Evolutionary conservation across 495 filamentous ascomycete genomes (phyloP).

Genomic region (Rostrohypoxylon terebratum): DNA sequence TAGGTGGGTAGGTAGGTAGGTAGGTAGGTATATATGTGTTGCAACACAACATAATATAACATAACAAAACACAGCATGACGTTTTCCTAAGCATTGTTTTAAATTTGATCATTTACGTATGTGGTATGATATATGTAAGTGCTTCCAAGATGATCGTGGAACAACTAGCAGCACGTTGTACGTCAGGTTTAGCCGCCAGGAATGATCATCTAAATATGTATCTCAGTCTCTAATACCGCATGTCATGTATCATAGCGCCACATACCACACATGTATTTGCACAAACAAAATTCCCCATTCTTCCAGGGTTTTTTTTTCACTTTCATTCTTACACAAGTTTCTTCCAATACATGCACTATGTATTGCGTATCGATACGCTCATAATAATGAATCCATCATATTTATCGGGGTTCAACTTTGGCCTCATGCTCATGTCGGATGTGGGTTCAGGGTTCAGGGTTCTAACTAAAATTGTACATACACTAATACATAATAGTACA

Average conservation of each 20-base stretch:
- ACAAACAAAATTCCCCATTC: too few species aligned
- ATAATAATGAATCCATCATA: not conserved
- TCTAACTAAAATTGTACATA: not conserved
- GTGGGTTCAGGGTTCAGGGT: not conserved
- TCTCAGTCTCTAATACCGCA: not conserved
- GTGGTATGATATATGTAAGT: not conserved
- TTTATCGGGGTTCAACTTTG: not conserved
- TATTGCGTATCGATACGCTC: not conserved
- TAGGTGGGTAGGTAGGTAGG: not conserved
- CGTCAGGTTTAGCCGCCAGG: too few species aligned
- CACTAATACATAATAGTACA: too few species aligned
- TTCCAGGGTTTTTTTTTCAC: not conserved
- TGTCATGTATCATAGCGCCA: not conserved
- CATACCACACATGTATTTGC: not conserved
- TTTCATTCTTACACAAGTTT: conserved; percentile 12
- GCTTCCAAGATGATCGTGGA: conserved; percentile 6
- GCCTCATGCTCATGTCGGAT: not conserved
- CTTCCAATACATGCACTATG: not conserved
- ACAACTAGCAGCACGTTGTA: not conserved
- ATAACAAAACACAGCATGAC: conserved; percentile 37
- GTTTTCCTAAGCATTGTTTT: conserved; percentile 27
- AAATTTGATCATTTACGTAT: conserved; percentile 18
- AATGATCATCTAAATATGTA: too few species aligned
- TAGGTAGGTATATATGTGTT: not conserved
- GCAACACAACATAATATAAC: conserved; percentile 36